These are phyloP conservation scores for Termitomyces sp. DNA, from an alignment of 768 basidiomycete genomes.

Conservation along the genomic window DNA sequence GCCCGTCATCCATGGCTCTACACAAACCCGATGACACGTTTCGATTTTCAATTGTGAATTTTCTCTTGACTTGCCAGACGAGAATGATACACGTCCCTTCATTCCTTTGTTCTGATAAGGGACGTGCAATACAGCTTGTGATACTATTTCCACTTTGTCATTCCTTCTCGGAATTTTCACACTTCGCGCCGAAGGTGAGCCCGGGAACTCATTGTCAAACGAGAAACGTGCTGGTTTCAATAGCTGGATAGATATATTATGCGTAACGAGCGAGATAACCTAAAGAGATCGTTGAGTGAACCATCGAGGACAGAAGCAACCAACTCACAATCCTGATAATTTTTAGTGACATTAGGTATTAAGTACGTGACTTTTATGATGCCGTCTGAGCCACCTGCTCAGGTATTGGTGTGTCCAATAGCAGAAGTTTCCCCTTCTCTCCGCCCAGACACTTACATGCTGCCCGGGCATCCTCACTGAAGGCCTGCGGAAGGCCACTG, in stretches of 20 bases:
- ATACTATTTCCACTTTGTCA: too few species aligned
- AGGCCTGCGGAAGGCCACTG: not conserved
- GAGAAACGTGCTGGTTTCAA: not conserved
- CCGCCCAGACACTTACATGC: constrained; percentile 43
- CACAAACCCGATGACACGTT: too few species aligned
- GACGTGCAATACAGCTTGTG: too few species aligned
- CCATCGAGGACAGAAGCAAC: constrained; percentile 3
- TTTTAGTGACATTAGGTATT: constrained; percentile 10
- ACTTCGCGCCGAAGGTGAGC: too few species aligned
- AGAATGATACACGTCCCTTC: too few species aligned
- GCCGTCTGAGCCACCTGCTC: not conserved
- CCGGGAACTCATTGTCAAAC: not conserved
- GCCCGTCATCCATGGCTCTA: too few species aligned
- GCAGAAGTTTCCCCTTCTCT: constrained; percentile 27
- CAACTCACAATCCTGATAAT: constrained; percentile 16
- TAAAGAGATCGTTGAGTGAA: constrained; percentile 9
- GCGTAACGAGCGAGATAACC: constrained; percentile 3
- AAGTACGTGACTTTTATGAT: constrained; percentile 3
- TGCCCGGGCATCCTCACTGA: not conserved
- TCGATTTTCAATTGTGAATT: too few species aligned
- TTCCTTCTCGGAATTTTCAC: too few species aligned
- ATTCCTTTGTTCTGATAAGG: too few species aligned
- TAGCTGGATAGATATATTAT: constrained; percentile 10
- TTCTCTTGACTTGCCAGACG: too few species aligned
- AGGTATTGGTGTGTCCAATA: constrained; percentile 5